Percentiles rank a stretch among this genome's conserved stretches.
phyloP scores from a whole-genome alignment of 2,329 filamentous ascomycete genomes.

The Macroventuria anomochaeta region DNA sequence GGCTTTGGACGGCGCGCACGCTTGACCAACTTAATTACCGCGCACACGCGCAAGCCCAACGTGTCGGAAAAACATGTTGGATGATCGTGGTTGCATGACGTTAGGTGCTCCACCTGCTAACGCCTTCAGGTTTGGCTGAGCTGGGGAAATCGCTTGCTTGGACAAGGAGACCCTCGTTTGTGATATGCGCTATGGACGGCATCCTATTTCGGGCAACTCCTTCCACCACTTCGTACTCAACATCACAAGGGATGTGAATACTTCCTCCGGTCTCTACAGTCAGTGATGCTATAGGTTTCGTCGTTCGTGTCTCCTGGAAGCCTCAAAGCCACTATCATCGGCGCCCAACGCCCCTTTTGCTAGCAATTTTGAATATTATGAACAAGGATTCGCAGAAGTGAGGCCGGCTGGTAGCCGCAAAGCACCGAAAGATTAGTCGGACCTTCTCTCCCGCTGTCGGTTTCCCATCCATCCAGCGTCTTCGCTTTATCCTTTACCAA shows the following conservation, averaged over 20 bases:
- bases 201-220: conserved; percentile 5
- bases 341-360: conserved; percentile 1
- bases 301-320: background rate
- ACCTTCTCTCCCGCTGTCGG: conserved; percentile 2
- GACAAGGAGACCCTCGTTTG: conserved; percentile 4
- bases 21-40: conserved; percentile 9
- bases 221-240: background rate
- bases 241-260: background rate
- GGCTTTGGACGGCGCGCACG: background rate
- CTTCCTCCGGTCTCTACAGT: too few relatives aligned
- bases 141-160: conserved; percentile 3
- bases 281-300: too few relatives aligned
- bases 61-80: conserved; percentile 13
- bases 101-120: conserved; percentile 7
- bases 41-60: conserved; percentile 16
- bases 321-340: background rate
- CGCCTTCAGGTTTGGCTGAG: background rate
- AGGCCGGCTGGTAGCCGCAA: conserved; percentile 6
- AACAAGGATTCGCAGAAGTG: conserved; percentile 7
- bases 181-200: background rate
- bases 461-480: background rate
- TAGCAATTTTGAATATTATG: background rate
- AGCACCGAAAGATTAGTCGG: conserved; percentile 2
- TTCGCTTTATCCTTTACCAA: background rate
- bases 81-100: conserved; percentile 11